phyloP scores from a whole-genome alignment of 768 basidiomycete species.

The Boletus subcaerulescens region DNA sequence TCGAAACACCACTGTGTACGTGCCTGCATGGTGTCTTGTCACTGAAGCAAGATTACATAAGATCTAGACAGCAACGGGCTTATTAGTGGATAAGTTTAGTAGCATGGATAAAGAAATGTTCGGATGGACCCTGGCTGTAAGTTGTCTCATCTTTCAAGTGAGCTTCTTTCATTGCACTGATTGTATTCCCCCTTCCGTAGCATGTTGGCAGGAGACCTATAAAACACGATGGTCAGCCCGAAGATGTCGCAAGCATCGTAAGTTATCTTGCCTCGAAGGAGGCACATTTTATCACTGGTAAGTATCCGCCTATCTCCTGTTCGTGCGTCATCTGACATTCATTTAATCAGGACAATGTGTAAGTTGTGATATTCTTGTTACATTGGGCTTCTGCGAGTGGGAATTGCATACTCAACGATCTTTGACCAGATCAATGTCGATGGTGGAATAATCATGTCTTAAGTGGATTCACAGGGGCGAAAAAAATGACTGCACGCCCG shows the following conservation, averaged over 20 bases:
- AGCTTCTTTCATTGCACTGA: not conserved
- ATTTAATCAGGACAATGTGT: slow-evolving; percentile 22
- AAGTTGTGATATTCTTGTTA: not conserved
- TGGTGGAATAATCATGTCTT: slow-evolving; percentile 12
- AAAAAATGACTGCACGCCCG: not conserved
- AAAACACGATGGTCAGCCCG: slow-evolving; percentile 23
- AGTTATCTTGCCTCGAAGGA: slow-evolving; percentile 38
- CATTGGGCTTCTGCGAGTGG: not conserved
- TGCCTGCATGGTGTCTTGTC: not conserved
- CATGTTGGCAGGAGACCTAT: not conserved
- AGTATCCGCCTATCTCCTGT: not conserved
- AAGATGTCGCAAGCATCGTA: slow-evolving; percentile 35
- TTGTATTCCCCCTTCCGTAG: not conserved
- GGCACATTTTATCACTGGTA: slow-evolving; percentile 37
- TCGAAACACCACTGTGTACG: slow-evolving; percentile 33
- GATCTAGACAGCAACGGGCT: not conserved
- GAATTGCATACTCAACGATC: not conserved
- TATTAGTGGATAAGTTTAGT: not conserved
- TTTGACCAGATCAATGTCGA: slow-evolving; percentile 17
- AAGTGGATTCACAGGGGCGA: not conserved
- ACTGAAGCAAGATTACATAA: not conserved
- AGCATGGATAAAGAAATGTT: not conserved
- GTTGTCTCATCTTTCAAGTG: not conserved
- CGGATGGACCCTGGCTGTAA: not conserved
- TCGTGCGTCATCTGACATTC: not conserved